These are phyloP conservation scores for Penicillium parvum DNA, from an alignment of 495 filamentous ascomycete genomes.

Conservation along the genomic window DNA sequence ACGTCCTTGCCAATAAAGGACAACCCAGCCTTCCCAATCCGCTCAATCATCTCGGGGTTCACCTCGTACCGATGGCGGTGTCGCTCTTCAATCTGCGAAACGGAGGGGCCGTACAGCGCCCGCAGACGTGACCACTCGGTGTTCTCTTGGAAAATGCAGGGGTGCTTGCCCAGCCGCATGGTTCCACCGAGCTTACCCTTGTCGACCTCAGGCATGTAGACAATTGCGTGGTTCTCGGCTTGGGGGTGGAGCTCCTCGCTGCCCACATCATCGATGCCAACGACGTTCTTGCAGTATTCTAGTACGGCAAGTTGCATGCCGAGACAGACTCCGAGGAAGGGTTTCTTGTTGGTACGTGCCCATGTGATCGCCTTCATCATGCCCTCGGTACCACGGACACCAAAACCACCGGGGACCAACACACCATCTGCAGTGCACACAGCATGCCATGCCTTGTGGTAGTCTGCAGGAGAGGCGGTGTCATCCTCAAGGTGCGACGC, in stretches of 20 bases:
- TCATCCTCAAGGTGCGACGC: constrained; percentile 72
- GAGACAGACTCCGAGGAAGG: constrained; percentile 89
- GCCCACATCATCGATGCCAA: constrained; percentile 54
- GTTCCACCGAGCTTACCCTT: constrained; percentile 76
- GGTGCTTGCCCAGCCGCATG: constrained; percentile 81
- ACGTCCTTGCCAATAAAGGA: constrained; percentile 68
- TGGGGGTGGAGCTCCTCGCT: constrained; percentile 61
- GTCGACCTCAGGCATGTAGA: constrained; percentile 88
- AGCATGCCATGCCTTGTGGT: constrained; percentile 83
- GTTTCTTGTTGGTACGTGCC: constrained; percentile 74
- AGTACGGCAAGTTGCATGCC: constrained; percentile 95
- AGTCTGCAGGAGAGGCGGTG: constrained; percentile 66
- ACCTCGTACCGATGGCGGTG: constrained; percentile 47
- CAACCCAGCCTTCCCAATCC: constrained; percentile 31
- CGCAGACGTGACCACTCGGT: constrained; percentile 79
- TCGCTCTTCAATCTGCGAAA: constrained; percentile 41
- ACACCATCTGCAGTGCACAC: constrained; percentile 66
- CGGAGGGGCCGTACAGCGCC: constrained; percentile 58
- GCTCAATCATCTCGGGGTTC: constrained; percentile 37
- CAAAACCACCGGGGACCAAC: constrained; percentile 71
- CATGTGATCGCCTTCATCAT: constrained; percentile 83
- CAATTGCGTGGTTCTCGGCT: constrained; percentile 58
- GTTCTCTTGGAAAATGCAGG: constrained; percentile 68
- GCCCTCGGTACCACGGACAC: constrained; percentile 71
- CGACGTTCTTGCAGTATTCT: constrained; percentile 75